phyloP scores from a whole-genome alignment of 2,329 filamentous ascomycete genomes.

The Nectriaceae sp. region DNA sequence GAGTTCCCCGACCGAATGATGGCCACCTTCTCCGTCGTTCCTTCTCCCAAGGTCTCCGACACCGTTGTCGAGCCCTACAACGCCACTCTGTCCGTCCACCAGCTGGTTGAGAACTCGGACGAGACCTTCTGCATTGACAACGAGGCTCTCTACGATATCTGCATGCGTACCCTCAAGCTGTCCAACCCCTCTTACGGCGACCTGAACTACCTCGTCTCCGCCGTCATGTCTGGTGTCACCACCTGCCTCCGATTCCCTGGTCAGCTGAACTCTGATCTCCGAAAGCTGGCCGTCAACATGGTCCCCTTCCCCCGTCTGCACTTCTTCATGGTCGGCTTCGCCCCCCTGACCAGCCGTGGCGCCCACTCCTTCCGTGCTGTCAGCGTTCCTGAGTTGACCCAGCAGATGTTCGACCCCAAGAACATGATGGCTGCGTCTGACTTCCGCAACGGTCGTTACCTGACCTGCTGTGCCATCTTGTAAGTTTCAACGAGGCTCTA shows the following conservation, averaged over 20 bases:
- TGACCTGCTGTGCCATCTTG: slow-evolving; percentile 99
- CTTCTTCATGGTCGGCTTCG: slow-evolving; percentile 99
- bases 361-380: slow-evolving; percentile 96
- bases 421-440: slow-evolving; percentile 99
- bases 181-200: slow-evolving; percentile 98
- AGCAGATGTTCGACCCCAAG: slow-evolving; percentile 99
- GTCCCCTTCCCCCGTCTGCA: slow-evolving; percentile 99
- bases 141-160: slow-evolving; percentile 99
- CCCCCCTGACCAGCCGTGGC: slow-evolving; percentile 85
- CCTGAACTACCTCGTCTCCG: slow-evolving; percentile 98
- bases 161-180: slow-evolving; percentile 99
- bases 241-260: slow-evolving; percentile 99
- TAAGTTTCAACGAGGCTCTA: slow-evolving; percentile 44
- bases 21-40: slow-evolving; percentile 98
- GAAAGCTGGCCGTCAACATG: slow-evolving; percentile 99
- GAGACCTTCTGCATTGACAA: slow-evolving; percentile 99
- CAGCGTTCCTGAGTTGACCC: slow-evolving; percentile 95
- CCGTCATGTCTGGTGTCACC: slow-evolving; percentile 99
- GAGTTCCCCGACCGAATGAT: slow-evolving; percentile 99
- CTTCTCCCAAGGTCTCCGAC: slow-evolving; percentile 98
- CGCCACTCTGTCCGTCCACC: slow-evolving; percentile 97
- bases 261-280: slow-evolving; percentile 99
- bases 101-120: slow-evolving; percentile 99
- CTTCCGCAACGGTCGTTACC: slow-evolving; percentile 99
- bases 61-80: slow-evolving; percentile 99